A percentile compares a stretch with the other conserved stretches of the same genome.
Conservation (phyloP, 2,329 filamentous ascomycete species). For the Claviceps sp. region DNA sequence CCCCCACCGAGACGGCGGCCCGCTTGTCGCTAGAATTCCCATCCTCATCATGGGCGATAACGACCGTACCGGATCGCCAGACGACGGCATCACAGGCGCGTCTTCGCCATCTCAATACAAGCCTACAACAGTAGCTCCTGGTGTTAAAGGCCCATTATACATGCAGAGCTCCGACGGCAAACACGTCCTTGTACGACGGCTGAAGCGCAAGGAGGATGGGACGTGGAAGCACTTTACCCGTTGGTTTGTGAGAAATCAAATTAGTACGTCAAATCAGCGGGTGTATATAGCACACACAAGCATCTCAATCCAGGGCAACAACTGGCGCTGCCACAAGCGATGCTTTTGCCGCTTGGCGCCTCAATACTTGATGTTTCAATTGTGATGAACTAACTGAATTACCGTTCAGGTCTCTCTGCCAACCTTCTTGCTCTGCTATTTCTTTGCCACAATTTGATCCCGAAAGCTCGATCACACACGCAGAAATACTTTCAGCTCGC, state of each 20-base stretch:
- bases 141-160: conserved; percentile 36
- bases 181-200: conserved; percentile 39
- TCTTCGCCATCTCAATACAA: conserved; percentile 16
- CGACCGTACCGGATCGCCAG: conserved; percentile 3
- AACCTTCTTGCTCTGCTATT: conserved; percentile 75
- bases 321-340: too few relatives aligned
- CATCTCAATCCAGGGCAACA: too few relatives aligned
- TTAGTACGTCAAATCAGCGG: conserved; percentile 42
- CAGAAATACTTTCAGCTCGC: conserved; percentile 78
- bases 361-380: too few relatives aligned
- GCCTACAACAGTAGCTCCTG: conserved; percentile 9
- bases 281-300: too few relatives aligned
- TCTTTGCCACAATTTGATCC: conserved; percentile 71
- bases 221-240: conserved; percentile 46
- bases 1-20: conserved; percentile 1
- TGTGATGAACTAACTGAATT: background rate
- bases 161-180: conserved; percentile 39
- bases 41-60: conserved; percentile 4
- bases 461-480: conserved; percentile 65
- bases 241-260: conserved; percentile 68
- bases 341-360: too few relatives aligned
- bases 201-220: conserved; percentile 49
- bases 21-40: background rate
- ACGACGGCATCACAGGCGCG: conserved; percentile 10
- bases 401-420: conserved; percentile 53